A percentile compares a stretch with the other conserved stretches of the same genome.
Conservation (phyloP, 2,329 filamentous ascomycete species). For the Fusarium sp. region DNA sequence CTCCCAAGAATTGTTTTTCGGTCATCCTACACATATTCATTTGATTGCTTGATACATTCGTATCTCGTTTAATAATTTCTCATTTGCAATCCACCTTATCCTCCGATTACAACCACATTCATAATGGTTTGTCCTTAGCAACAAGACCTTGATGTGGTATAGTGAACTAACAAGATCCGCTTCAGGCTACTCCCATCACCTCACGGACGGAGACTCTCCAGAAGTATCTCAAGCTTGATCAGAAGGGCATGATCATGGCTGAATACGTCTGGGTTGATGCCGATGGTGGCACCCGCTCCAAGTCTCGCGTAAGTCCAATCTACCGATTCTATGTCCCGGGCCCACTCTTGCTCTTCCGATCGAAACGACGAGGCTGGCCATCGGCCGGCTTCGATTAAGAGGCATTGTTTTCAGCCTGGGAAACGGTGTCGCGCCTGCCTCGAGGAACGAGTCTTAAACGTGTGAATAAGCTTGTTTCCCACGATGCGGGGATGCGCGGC, state of each 20-base stretch:
- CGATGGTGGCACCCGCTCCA: slow-evolving; percentile 85
- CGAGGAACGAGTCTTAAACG: slow-evolving; percentile 11
- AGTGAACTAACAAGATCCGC: slow-evolving; percentile 23
- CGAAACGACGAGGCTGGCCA: slow-evolving; percentile 3
- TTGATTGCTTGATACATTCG: slow-evolving; percentile 32
- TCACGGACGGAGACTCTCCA: slow-evolving; percentile 63
- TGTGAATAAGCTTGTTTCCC: not conserved
- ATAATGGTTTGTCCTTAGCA: slow-evolving; percentile 27
- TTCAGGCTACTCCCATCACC: slow-evolving; percentile 27
- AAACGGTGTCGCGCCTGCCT: slow-evolving; percentile 13
- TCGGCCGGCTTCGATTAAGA: slow-evolving; percentile 1
- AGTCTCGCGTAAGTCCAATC: slow-evolving; percentile 83
- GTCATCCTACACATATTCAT: slow-evolving; percentile 39
- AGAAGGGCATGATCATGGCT: slow-evolving; percentile 88
- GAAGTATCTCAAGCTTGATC: slow-evolving; percentile 91
- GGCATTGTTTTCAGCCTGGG: slow-evolving; percentile 7
- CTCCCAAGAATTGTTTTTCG: slow-evolving; percentile 17
- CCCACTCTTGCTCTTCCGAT: not conserved
- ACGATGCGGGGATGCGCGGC: slow-evolving; percentile 4
- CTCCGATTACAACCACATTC: slow-evolving; percentile 9
- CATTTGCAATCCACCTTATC: not conserved
- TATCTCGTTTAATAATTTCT: slow-evolving; percentile 9
- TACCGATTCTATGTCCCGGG: not conserved
- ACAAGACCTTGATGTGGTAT: slow-evolving; percentile 1
- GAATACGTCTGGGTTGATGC: slow-evolving; percentile 98